Conservation (phyloP, 371 early-diverging fungal species). For the Rhizopus arrhizus region DNA sequence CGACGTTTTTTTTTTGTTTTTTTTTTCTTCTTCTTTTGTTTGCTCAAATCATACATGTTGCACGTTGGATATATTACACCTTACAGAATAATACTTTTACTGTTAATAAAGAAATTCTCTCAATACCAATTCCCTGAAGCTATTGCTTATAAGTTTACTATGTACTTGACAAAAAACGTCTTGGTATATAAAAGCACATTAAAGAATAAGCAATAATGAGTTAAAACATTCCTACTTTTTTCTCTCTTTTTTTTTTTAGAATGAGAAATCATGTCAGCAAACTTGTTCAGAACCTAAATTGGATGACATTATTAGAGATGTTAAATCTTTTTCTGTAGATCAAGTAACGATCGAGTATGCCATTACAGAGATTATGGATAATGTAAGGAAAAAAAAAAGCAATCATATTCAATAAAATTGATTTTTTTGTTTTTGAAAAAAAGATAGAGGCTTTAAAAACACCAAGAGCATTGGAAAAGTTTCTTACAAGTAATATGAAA, state of each 20-base stretch:
- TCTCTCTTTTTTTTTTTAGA: slow-evolving; percentile 3
- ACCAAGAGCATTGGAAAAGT: not conserved
- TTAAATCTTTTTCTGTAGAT: slow-evolving; percentile 1
- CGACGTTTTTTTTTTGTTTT: not conserved
- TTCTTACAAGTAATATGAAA: not conserved
- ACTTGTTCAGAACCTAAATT: slow-evolving; percentile 23
- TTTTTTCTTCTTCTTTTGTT: slow-evolving; percentile 1
- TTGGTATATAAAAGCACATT: slow-evolving; percentile 15
- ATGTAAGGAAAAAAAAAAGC: slow-evolving; percentile 4
- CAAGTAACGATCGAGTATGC: not conserved
- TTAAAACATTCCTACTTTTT: not conserved
- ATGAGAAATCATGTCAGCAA: slow-evolving; percentile 10
- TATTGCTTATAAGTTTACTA: slow-evolving; percentile 12
- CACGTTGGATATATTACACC: slow-evolving; percentile 26
- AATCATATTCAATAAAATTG: too few species aligned
- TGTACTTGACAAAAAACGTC: slow-evolving; percentile 18
- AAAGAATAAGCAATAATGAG: not conserved
- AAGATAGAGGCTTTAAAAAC: not conserved
- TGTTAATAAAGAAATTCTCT: slow-evolving; percentile 18
- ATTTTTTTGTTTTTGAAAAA: not conserved
- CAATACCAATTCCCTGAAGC: slow-evolving; percentile 8
- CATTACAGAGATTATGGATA: not conserved
- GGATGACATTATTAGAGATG: slow-evolving; percentile 4
- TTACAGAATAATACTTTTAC: slow-evolving; percentile 14
- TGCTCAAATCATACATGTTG: slow-evolving; percentile 11